Percentiles rank a stretch among this genome's conserved stretches.
phyloP scores from a whole-genome alignment of 352 stramenopile genomes.

The Phytophthora parvispora region DNA sequence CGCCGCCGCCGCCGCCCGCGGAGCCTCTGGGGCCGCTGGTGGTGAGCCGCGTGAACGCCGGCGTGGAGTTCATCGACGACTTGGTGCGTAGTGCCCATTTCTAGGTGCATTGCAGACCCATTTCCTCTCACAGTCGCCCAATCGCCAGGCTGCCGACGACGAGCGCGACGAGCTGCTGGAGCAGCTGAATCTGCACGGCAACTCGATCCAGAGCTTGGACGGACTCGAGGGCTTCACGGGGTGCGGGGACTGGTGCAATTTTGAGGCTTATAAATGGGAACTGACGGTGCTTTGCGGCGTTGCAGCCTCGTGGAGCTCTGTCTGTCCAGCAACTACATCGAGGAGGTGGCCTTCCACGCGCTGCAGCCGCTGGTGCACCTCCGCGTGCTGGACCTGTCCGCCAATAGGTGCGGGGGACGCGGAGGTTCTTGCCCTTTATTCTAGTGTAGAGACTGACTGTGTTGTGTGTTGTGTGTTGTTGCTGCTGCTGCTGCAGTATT shows the following conservation, averaged over 20 bases:
- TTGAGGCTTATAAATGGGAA: too few species aligned
- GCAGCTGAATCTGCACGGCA: slow-evolving; percentile 87
- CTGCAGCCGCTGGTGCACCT: slow-evolving; percentile 74
- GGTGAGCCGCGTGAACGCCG: slow-evolving; percentile 52
- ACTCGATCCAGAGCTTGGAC: slow-evolving; percentile 70
- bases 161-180: slow-evolving; percentile 59
- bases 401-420: too few species aligned
- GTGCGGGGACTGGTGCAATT: slow-evolving; percentile 22
- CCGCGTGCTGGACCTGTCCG: slow-evolving; percentile 78
- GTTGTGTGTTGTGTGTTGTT: not conserved
- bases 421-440: not conserved
- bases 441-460: not conserved
- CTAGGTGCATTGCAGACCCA: not conserved
- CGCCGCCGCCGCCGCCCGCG: slow-evolving; percentile 5
- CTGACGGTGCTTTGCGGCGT: too few species aligned
- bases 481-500: slow-evolving; percentile 47
- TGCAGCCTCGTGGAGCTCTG: slow-evolving; percentile 73
- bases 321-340: slow-evolving; percentile 85
- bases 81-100: slow-evolving; percentile 22
- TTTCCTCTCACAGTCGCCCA: not conserved
- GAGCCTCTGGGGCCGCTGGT: slow-evolving; percentile 16
- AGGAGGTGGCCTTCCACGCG: slow-evolving; percentile 74
- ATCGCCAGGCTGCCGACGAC: slow-evolving; percentile 35
- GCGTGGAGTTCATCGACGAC: slow-evolving; percentile 50
- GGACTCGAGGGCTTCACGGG: slow-evolving; percentile 69